phyloP scores from a whole-genome alignment of 371 early-diverging fungal species.

The Apophysomyces trapeziformis region DNA sequence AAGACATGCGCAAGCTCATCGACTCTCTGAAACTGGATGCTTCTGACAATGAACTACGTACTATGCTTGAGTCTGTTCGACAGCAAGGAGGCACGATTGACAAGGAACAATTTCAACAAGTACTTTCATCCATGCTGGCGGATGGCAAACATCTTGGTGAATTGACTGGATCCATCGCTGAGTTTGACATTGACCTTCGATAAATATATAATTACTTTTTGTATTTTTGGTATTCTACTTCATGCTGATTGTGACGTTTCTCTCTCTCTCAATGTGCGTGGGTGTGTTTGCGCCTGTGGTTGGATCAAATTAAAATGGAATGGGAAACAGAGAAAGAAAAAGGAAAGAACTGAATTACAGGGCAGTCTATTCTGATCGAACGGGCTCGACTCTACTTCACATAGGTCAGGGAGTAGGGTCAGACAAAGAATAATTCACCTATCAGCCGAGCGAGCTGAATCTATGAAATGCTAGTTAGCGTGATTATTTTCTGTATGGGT shows the following conservation, averaged over 20 bases:
- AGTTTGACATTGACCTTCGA: slow-evolving; percentile 24
- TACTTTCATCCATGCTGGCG: slow-evolving; percentile 17
- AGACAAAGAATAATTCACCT: too few relatives aligned
- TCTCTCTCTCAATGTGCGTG: not conserved
- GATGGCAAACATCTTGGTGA: slow-evolving; percentile 21
- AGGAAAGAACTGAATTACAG: too few relatives aligned
- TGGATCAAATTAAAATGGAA: too few relatives aligned
- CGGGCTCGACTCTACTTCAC: too few relatives aligned
- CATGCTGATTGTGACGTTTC: not conserved
- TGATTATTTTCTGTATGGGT: too few relatives aligned
- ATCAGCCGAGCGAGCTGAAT: too few relatives aligned
- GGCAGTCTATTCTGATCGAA: too few relatives aligned
- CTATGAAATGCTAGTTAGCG: too few relatives aligned
- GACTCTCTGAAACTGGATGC: slow-evolving; percentile 17
- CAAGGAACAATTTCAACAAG: slow-evolving; percentile 14
- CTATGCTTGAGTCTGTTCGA: slow-evolving; percentile 15
- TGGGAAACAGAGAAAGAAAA: too few relatives aligned
- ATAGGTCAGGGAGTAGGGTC: too few relatives aligned
- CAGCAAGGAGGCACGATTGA: slow-evolving; percentile 17
- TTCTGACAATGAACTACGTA: slow-evolving; percentile 14
- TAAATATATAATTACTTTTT: not conserved
- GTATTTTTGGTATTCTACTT: not conserved
- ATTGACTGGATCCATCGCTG: slow-evolving; percentile 22
- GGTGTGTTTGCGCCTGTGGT: too few relatives aligned
- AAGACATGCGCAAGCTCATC: slow-evolving; percentile 20